phyloP scores from a whole-genome alignment of 1,284 basidiomycete genomes.

The Vanrija sp. region DNA sequence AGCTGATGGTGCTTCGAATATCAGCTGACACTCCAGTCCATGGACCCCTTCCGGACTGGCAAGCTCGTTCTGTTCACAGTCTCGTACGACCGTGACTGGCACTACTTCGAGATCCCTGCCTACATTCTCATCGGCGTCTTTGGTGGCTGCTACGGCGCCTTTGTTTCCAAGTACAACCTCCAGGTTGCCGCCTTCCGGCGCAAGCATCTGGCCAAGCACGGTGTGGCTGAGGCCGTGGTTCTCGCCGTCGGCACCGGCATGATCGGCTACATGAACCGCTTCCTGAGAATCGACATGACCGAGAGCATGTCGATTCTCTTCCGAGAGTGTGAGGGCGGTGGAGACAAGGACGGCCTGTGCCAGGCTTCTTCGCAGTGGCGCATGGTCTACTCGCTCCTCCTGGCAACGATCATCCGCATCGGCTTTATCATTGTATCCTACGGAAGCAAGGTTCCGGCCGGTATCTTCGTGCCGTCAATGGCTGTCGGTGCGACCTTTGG shows the following conservation, averaged over 20 bases:
- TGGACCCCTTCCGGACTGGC: slow-evolving; percentile 98
- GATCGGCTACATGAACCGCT: slow-evolving; percentile 90
- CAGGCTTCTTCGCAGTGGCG: slow-evolving; percentile 93
- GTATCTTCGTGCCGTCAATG: slow-evolving; percentile 98
- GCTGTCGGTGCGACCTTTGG: slow-evolving; percentile 95
- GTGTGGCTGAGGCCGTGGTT: slow-evolving; percentile 80
- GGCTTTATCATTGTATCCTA: slow-evolving; percentile 88
- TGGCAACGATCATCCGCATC: slow-evolving; percentile 85
- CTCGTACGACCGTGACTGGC: slow-evolving; percentile 96
- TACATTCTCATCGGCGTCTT: slow-evolving; percentile 93
- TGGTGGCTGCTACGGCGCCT: slow-evolving; percentile 93
- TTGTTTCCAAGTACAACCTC: slow-evolving; percentile 95
- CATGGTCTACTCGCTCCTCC: slow-evolving; percentile 84
- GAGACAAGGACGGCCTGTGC: slow-evolving; percentile 88
- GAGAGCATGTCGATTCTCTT: slow-evolving; percentile 96
- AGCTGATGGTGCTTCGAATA: slow-evolving; percentile 41
- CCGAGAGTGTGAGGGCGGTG: slow-evolving; percentile 90
- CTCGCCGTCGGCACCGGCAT: slow-evolving; percentile 85
- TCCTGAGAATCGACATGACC: slow-evolving; percentile 96
- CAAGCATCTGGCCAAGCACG: slow-evolving; percentile 78
- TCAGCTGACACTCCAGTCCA: slow-evolving; percentile 57
- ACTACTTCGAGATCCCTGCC: slow-evolving; percentile 97
- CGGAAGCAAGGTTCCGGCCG: slow-evolving; percentile 93
- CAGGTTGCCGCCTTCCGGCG: slow-evolving; percentile 91
- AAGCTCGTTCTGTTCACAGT: slow-evolving; percentile 98